Base-by-base conservation (phyloP, 83 land plant species). In the Thuja plicata region DNA sequence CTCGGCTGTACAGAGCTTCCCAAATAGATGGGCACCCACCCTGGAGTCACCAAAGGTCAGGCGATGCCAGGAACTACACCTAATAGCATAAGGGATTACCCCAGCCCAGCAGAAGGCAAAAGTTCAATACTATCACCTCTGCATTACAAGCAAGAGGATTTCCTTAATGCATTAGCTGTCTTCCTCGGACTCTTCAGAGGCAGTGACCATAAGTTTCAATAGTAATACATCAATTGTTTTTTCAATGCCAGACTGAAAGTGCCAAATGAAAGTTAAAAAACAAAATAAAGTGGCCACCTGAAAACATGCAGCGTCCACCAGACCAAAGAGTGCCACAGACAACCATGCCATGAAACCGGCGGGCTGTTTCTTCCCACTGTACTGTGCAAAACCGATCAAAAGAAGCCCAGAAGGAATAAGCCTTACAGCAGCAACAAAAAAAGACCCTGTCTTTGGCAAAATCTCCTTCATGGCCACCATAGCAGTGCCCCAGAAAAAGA, bases 391-490 rank as follows among this genome's bases (percentile, higher is more conserved):
- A 17, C 90, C 92, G n/a, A 98, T 84, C 66, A 98, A 81, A 76
- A 97, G 88, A 27, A 88, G 78, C 3, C 99, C 99, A 2, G 99
- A 92, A 8, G 99, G 99, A 74, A 98, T 93, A 4, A 98, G 90
- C 88, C 99, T 89, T 43, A 96, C 92, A 7, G 99, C 87, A 27
- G 99, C 90, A 38, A 98, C 98, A 74, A 97, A 97, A 87, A 97
- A 95, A 27, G 99, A 97, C 11, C 99, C 99, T 0, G 95, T 92
- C 93, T 94, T 97, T 27, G 99, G 99, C 4, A 98, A 57, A 32
- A 97, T 95, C 81, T 92, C 96, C 91, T 98, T 98, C 99, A 97
- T 98, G n/a, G 99, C 99, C 87, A 98, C 99, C 99, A 98, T 98
- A 2, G 99, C 96, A 43, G 99, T 97, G 71, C 99, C 99, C 99